Evolutionary conservation across 331 rosid genomes (phyloP), one percentile per base, ranked within the genome.

Genomic region (Dryas integrifolia): DNA sequence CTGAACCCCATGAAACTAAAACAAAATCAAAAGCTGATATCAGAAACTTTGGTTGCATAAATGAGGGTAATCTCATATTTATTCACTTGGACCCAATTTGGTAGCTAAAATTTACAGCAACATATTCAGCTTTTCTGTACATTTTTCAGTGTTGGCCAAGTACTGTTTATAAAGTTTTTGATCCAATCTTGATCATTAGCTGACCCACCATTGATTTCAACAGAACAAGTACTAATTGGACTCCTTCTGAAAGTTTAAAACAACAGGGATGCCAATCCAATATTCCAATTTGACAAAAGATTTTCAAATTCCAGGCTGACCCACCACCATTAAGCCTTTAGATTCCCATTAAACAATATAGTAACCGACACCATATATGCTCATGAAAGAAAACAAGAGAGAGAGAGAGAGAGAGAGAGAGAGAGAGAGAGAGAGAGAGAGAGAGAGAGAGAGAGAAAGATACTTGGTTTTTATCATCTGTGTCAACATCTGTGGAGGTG

Each of bases 401-500:
- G 9, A 11, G 6, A 14, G 8, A 50, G 21, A 18, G 84, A 39
- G 46, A 41, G 6, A 14, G 8, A 50, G 21, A 18, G 18, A 14
- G 38, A 4, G 5, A 24, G 10, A 4, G 84, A 39, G 46, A n/a
- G 40, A 76, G 43, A 68, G 39, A 51, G 64, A 76, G 26, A 64
- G 57, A 76, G 84, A 39, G 46, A 41, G 6, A 14, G 8, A 50
- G 21, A 18, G 18, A 14, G 38, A 4, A 9, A 24, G 10, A 4
- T 51, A 90, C 96, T 59, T 82, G 94, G 65, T 73, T 85, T 74
- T 79, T 89, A 24, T 89, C 89, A 73, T 92, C 98, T 2, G 67
- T 85, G 67, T 92, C 96, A 41, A 90, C 75, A 67, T 92, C 96
- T 41, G 96, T 92, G 61, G 94, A 92, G 66, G 89, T 82, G 82